phyloP scores from a whole-genome alignment of 768 basidiomycete genomes.

The Xerocomus potaroensis region DNA sequence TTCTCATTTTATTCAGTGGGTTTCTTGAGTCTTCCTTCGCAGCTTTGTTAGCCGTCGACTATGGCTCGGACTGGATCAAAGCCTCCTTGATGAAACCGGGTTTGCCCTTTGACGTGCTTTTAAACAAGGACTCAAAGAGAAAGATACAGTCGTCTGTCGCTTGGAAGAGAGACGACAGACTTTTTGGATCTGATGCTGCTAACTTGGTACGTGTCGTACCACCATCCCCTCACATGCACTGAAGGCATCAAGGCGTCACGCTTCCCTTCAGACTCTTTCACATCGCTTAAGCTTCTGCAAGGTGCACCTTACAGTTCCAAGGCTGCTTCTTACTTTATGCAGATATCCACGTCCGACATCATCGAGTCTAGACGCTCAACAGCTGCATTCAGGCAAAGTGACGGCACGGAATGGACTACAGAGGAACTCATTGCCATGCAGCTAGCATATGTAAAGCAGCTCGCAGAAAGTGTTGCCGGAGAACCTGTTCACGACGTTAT shows the following conservation, averaged over 20 bases:
- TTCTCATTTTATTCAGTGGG: slow-evolving; percentile 21
- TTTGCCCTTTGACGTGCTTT: slow-evolving; percentile 89
- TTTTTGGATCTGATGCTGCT: slow-evolving; percentile 87
- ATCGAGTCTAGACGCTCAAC: slow-evolving; percentile 56
- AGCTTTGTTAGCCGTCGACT: slow-evolving; percentile 93
- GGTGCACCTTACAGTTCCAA: slow-evolving; percentile 62
- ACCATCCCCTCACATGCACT: neutral
- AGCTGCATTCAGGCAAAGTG: slow-evolving; percentile 53
- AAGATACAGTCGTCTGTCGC: slow-evolving; percentile 89
- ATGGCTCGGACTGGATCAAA: slow-evolving; percentile 97
- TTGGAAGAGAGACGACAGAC: slow-evolving; percentile 87
- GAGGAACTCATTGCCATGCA: slow-evolving; percentile 96
- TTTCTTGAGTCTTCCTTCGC: slow-evolving; percentile 43
- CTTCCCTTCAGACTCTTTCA: slow-evolving; percentile 85
- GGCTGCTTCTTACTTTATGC: slow-evolving; percentile 52
- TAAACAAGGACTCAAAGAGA: slow-evolving; percentile 96
- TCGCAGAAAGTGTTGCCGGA: slow-evolving; percentile 72
- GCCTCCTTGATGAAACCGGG: slow-evolving; percentile 94
- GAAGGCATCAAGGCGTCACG: slow-evolving; percentile 66
- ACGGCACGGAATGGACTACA: slow-evolving; percentile 68
- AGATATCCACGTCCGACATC: slow-evolving; percentile 51
- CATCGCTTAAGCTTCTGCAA: slow-evolving; percentile 79
- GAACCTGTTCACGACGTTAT: slow-evolving; percentile 83
- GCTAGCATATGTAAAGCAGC: slow-evolving; percentile 80
- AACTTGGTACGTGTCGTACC: slow-evolving; percentile 61